Base-by-base conservation (phyloP, 768 basidiomycete species). In the Trichaptum fuscoviolaceum region DNA sequence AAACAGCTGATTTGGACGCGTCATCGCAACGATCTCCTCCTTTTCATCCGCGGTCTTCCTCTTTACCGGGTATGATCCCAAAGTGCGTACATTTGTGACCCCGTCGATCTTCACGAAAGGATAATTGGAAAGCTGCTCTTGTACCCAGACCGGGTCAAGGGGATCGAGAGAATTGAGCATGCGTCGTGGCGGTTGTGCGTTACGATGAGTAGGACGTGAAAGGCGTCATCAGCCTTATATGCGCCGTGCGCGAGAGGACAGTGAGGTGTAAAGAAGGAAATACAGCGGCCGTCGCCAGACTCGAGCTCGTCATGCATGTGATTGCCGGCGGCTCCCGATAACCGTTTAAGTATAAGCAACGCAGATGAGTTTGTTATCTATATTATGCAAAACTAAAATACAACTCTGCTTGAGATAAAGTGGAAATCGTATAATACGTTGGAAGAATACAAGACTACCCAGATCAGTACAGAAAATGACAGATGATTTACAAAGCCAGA, bases 21-120 rank as follows among this genome's bases (percentile, higher is more conserved):
- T 91, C 68, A 83, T 74, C 64, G 81, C 76, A 12, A 52, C 42
- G 20, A 52, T 20, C 42, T 52, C 42, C 42, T 52, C 42, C 68
- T 83, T 83, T 24, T 81, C 80, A 66, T 79, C 70, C 27, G 75
- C 75, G 17, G 77, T 73, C 8, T 85, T 84, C 59, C 9, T 61
- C 52, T 30, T 23, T 24, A 36, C 34, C 63, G 84, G 77, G 72
- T 89, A 87, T 60, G 78, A 79, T 35, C 91, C 92, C 10, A 93
- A 80, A 76, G 91, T 89, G 65, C 92, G 83, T 63, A 89, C 81
- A 73, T 93, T 93, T 70, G 84, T 85, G 9, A 93, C 90, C 34
- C 92, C 92, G n/a, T 84, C 75, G 70, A 93, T 81, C 20, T 79
- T 72, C 9, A 91, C 83, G 70, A 93, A 93, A 0, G 92, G 92